Percentiles rank a stretch among this genome's conserved stretches.
Evolutionary conservation across 176 grass and related monocot species (phyloP).

Genomic region (Phoenix dactylifera): DNA sequence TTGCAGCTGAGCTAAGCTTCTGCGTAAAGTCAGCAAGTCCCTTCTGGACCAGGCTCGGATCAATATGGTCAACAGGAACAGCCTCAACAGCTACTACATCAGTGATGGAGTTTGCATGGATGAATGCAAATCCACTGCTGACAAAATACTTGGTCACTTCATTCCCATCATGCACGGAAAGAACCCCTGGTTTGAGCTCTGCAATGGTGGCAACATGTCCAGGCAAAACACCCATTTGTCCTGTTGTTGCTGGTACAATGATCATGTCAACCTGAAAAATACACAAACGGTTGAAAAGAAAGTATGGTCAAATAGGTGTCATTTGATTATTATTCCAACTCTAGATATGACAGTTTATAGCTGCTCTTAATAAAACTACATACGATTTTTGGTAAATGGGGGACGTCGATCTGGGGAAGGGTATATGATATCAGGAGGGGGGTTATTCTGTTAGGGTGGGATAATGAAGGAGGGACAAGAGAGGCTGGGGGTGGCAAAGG

Average conservation of each 20-base stretch:
- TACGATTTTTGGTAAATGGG: too few species aligned
- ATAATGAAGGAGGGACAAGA: too few species aligned
- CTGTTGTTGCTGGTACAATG: constrained; percentile 86
- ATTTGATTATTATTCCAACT: too few species aligned
- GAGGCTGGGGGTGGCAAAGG: too few species aligned
- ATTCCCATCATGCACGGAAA: constrained; percentile 87
- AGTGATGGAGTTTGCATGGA: constrained; percentile 91
- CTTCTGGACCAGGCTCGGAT: constrained; percentile 63
- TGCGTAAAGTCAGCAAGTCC: constrained; percentile 82
- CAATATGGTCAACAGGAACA: constrained; percentile 67
- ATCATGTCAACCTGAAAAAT: constrained; percentile 89
- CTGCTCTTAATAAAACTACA: too few species aligned
- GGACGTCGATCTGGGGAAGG: too few species aligned
- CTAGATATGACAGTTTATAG: too few species aligned
- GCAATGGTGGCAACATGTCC: constrained; percentile 87
- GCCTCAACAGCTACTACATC: constrained; percentile 92
- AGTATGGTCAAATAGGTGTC: too few species aligned
- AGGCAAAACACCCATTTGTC: constrained; percentile 95
- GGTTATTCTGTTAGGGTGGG: too few species aligned
- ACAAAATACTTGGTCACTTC: constrained; percentile 84
- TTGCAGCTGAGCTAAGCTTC: constrained; percentile 72
- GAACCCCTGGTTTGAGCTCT: constrained; percentile 81
- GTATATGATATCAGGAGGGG: too few species aligned
- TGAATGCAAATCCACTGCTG: constrained; percentile 92
- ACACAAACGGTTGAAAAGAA: neutral